Conservation (phyloP, 1,139 yeast species). For the Suhomyces choctaworum region DNA sequence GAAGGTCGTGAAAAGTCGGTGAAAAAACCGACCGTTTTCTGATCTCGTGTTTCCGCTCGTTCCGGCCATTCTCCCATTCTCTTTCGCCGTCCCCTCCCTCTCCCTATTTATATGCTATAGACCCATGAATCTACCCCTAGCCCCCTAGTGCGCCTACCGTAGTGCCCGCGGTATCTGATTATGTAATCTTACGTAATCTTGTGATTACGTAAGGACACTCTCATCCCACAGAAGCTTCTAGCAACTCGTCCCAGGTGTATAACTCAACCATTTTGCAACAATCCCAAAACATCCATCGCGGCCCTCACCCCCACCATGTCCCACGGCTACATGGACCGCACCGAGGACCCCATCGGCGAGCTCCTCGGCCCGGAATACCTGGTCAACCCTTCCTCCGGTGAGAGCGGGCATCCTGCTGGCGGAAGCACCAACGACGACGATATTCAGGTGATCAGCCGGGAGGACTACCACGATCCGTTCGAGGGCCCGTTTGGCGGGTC, state of each 20-base stretch:
- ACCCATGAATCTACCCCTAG: no score
- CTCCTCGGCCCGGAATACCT: constrained; percentile 6
- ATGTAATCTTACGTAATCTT: no score
- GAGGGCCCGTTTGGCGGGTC: constrained; percentile 7
- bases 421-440: constrained; percentile 26
- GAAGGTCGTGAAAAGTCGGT: no score
- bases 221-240: constrained; percentile 10
- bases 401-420: constrained; percentile 12
- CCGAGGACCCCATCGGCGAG: constrained; percentile 10
- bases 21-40: no score
- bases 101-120: no score
- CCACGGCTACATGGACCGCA: constrained; percentile 7
- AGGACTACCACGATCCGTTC: constrained; percentile 13
- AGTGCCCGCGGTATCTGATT: no score
- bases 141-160: no score
- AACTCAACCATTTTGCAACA: constrained; percentile 5
- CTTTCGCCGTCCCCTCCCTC: no score
- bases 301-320: constrained; percentile 1
- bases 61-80: no score
- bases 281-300: not conserved
- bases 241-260: constrained; percentile 5
- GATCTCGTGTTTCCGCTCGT: no score
- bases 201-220: constrained; percentile 2
- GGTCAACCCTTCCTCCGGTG: constrained; percentile 5
- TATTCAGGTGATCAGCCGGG: constrained; percentile 38